A percentile compares a stretch with the other conserved stretches of the same genome.
These are phyloP conservation scores for Dactylella cylindrospora DNA, from an alignment of 2,329 filamentous ascomycete species.

Conservation along the genomic window DNA sequence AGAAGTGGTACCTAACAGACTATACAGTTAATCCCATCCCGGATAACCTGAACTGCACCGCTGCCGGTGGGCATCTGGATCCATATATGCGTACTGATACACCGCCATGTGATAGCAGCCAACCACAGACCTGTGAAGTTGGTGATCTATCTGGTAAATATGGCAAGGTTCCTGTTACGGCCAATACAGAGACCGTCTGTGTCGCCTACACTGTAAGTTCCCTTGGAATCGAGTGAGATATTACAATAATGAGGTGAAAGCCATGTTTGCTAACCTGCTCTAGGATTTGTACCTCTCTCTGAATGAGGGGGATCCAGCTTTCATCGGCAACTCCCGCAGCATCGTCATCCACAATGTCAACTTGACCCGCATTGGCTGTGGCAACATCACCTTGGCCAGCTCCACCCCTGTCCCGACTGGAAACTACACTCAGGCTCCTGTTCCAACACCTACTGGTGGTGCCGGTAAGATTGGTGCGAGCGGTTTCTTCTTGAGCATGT, in stretches of 20 bases:
- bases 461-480: slow-evolving; percentile 8
- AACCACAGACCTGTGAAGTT: slow-evolving; percentile 69
- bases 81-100: slow-evolving; percentile 67
- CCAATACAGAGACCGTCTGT: slow-evolving; percentile 11
- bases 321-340: slow-evolving; percentile 64
- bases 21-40: too few relatives aligned
- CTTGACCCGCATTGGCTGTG: slow-evolving; percentile 64
- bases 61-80: slow-evolving; percentile 68
- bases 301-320: slow-evolving; percentile 57
- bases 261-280: background rate
- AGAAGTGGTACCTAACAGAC: too few relatives aligned
- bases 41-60: slow-evolving; percentile 68
- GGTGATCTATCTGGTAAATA: slow-evolving; percentile 77
- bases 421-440: background rate
- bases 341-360: slow-evolving; percentile 63
- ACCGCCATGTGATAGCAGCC: slow-evolving; percentile 61
- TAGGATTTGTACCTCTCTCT: slow-evolving; percentile 63
- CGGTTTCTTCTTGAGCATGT: slow-evolving; percentile 12
- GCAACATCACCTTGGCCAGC: slow-evolving; percentile 58
- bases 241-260: too few relatives aligned
- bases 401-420: slow-evolving; percentile 1
- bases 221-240: background rate
- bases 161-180: slow-evolving; percentile 55
- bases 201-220: slow-evolving; percentile 33
- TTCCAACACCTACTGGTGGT: slow-evolving; percentile 10